phyloP scores from a whole-genome alignment of 805 yeast genomes.

The Wickerhamomyces strasburgensis region DNA sequence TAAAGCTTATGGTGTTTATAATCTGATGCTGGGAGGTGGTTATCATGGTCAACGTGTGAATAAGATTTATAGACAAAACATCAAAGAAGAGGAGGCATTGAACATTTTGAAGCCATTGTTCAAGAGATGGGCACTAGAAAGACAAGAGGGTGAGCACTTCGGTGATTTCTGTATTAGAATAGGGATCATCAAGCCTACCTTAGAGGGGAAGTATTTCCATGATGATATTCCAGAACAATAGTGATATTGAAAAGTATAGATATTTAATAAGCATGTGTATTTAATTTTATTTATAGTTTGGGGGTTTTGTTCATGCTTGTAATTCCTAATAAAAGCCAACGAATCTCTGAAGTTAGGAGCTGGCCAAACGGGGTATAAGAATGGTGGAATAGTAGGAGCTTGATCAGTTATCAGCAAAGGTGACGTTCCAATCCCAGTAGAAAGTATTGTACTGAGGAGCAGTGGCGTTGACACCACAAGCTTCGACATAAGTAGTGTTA shows the following conservation, averaged over 20 bases:
- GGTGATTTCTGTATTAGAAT: constrained; percentile 88
- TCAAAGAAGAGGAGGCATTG: constrained; percentile 86
- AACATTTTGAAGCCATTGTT: constrained; percentile 76
- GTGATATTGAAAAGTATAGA: not conserved
- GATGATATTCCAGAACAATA: constrained; percentile 72
- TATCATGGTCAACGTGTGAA: constrained; percentile 89
- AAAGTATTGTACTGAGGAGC: constrained; percentile 17
- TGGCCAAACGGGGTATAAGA: not conserved
- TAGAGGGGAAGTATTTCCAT: constrained; percentile 91
- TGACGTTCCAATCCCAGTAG: constrained; percentile 23
- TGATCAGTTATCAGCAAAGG: constrained; percentile 15
- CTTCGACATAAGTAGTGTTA: constrained; percentile 26
- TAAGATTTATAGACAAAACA: constrained; percentile 81
- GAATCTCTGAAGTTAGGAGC: too few species aligned
- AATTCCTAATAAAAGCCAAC: too few species aligned
- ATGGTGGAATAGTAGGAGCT: not conserved
- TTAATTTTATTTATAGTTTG: not conserved
- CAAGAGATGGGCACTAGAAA: constrained; percentile 90
- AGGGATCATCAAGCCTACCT: constrained; percentile 84
- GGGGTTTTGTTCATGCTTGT: too few species aligned
- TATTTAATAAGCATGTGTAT: constrained; percentile 1
- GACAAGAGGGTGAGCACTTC: constrained; percentile 87
- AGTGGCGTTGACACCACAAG: constrained; percentile 26
- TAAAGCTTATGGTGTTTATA: constrained; percentile 90
- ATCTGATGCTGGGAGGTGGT: constrained; percentile 94